phyloP scores from a whole-genome alignment of 176 grass and related monocot genomes.

The Bonia amplexicaulis region DNA sequence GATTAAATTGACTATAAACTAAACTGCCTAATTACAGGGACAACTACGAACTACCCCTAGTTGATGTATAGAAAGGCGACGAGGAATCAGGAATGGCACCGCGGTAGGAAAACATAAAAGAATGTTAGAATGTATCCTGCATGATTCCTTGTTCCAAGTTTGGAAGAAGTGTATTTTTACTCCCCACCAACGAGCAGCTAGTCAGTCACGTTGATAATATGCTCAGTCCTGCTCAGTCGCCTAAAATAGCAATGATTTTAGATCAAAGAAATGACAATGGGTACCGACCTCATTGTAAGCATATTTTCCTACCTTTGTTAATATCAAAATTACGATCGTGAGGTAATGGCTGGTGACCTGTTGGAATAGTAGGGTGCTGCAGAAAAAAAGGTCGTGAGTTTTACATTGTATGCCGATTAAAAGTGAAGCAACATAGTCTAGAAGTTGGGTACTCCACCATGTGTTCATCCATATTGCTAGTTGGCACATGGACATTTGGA shows the following conservation, averaged over 20 bases:
- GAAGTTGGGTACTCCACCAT: slow-evolving; percentile 3
- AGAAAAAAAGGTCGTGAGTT: not conserved
- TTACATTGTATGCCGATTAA: not conserved
- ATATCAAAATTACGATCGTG: slow-evolving; percentile 44
- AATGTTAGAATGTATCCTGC: not conserved
- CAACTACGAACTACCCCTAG: not conserved
- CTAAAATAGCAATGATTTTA: slow-evolving; percentile 8
- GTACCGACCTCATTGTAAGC: not conserved
- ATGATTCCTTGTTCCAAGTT: not conserved
- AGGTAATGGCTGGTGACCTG: slow-evolving; percentile 23
- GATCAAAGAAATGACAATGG: not conserved
- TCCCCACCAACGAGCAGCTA: not conserved
- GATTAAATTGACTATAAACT: not conserved
- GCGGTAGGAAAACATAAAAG: not conserved
- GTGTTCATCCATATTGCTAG: slow-evolving; percentile 3
- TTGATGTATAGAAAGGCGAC: not conserved
- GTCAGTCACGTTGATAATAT: not conserved
- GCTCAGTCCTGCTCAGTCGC: slow-evolving; percentile 9
- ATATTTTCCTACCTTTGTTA: slow-evolving; percentile 36
- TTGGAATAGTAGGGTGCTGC: slow-evolving; percentile 25
- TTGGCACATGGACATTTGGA: not conserved
- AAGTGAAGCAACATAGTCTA: not conserved
- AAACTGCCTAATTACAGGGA: not conserved
- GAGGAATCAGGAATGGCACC: not conserved
- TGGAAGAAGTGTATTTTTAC: not conserved